Evolutionary conservation across 768 basidiomycete species (phyloP).

Genomic region (Boletales sp.): DNA sequence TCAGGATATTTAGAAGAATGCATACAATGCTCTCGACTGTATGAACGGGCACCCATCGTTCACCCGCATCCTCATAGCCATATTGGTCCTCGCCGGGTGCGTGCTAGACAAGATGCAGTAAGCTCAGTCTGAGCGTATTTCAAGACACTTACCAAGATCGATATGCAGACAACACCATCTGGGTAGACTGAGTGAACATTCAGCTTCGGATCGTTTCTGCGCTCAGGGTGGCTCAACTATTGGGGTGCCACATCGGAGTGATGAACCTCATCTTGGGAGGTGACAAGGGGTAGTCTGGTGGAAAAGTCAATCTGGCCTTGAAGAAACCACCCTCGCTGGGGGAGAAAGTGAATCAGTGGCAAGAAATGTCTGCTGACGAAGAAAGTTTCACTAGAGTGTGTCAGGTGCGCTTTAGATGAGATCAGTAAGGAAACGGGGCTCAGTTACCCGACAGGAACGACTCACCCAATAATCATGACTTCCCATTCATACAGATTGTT

Average conservation of each 20-base stretch:
- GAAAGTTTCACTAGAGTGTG: slow-evolving; percentile 76
- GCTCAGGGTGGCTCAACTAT: slow-evolving; percentile 56
- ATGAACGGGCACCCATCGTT: slow-evolving; percentile 97
- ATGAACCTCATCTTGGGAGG: slow-evolving; percentile 97
- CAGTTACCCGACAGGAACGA: slow-evolving; percentile 15
- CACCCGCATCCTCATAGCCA: slow-evolving; percentile 94
- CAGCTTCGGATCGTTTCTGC: background rate
- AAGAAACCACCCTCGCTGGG: slow-evolving; percentile 92
- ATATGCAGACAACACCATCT: slow-evolving; percentile 92
- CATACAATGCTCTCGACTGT: slow-evolving; percentile 93
- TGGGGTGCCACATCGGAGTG: slow-evolving; percentile 97
- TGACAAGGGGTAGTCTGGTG: slow-evolving; percentile 81
- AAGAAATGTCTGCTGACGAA: background rate
- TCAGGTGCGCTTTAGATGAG: slow-evolving; percentile 68
- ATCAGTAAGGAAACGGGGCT: slow-evolving; percentile 14
- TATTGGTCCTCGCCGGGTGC: slow-evolving; percentile 96
- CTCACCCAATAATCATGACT: slow-evolving; percentile 88
- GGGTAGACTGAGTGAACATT: slow-evolving; percentile 65
- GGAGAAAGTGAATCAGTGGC: slow-evolving; percentile 2
- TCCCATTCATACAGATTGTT: slow-evolving; percentile 97
- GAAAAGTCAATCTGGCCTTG: slow-evolving; percentile 87
- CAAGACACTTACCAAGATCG: slow-evolving; percentile 68
- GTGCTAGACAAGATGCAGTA: slow-evolving; percentile 51
- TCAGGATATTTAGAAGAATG: background rate
- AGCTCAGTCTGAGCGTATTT: background rate